Conservation (phyloP, 345 rosid species). For the Firmiana major region DNA sequence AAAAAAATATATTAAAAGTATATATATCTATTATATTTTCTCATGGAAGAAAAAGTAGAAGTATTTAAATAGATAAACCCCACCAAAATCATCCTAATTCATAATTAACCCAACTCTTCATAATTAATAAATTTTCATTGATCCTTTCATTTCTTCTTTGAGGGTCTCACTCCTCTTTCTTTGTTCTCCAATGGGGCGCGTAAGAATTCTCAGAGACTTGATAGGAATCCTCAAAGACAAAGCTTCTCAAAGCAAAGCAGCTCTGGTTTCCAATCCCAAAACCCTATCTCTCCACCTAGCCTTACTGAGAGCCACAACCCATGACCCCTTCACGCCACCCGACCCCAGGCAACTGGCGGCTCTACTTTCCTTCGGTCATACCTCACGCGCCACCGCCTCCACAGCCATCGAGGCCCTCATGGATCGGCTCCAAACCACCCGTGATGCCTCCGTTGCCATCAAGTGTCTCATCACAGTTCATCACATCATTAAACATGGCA, state of each 20-base stretch:
- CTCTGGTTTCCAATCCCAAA: constrained; percentile 41
- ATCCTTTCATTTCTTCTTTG: not conserved
- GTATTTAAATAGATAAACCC: not conserved
- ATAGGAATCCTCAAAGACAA: constrained; percentile 68
- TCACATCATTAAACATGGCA: constrained; percentile 54
- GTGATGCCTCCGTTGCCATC: constrained; percentile 67
- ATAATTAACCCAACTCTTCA: not conserved
- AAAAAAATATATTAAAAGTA: not conserved
- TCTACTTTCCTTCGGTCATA: constrained; percentile 58
- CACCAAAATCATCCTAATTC: not conserved
- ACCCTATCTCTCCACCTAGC: constrained; percentile 44
- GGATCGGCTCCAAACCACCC: constrained; percentile 85
- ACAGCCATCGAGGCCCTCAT: constrained; percentile 61
- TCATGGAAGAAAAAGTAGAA: too few species aligned
- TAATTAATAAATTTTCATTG: too few species aligned
- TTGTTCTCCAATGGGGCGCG: constrained; percentile 39
- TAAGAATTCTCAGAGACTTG: constrained; percentile 47
- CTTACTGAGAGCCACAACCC: constrained; percentile 75
- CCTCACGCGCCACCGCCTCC: constrained; percentile 72
- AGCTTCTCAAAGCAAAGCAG: constrained; percentile 76
- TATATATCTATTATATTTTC: too few species aligned
- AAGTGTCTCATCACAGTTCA: constrained; percentile 67
- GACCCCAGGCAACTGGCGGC: constrained; percentile 43
- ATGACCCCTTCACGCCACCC: constrained; percentile 58
- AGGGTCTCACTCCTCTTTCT: not conserved